Evolutionary conservation across 805 yeast genomes (phyloP).

Genomic region (Metschnikowia kofuensis): DNA sequence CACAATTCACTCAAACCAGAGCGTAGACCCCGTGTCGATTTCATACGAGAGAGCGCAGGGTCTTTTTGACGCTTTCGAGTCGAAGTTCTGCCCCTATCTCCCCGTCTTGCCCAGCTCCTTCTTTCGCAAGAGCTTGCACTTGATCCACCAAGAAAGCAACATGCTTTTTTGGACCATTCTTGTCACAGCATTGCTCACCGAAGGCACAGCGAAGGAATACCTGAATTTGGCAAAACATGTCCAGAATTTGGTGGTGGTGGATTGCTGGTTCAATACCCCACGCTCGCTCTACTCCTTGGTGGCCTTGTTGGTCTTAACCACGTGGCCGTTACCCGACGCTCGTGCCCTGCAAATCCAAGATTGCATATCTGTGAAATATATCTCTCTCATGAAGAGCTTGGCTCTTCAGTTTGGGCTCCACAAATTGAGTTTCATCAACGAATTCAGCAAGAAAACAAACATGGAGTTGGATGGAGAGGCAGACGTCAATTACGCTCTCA

Average conservation of each 20-base stretch:
- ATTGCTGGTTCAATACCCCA: slow-evolving; percentile 46
- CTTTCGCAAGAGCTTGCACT: slow-evolving; percentile 13
- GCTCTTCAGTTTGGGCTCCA: slow-evolving; percentile 44
- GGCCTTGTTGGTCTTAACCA: slow-evolving; percentile 40
- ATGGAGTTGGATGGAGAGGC: slow-evolving; percentile 23
- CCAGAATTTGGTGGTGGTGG: slow-evolving; percentile 36
- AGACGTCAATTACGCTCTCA: slow-evolving; percentile 31
- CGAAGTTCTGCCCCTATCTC: slow-evolving; percentile 10
- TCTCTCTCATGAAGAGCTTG: slow-evolving; percentile 38
- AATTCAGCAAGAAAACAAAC: slow-evolving; percentile 35
- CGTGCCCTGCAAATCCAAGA: slow-evolving; percentile 25
- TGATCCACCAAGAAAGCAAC: slow-evolving; percentile 27
- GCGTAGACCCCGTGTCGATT: slow-evolving; percentile 10
- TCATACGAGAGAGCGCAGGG: slow-evolving; percentile 10
- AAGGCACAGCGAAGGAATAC: slow-evolving; percentile 20
- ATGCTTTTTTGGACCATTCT: slow-evolving; percentile 42
- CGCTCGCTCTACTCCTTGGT: slow-evolving; percentile 39
- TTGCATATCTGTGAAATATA: slow-evolving; percentile 33
- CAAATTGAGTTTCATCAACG: slow-evolving; percentile 38
- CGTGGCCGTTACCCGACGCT: slow-evolving; percentile 42
- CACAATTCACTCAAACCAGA: slow-evolving; percentile 15
- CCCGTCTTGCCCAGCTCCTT: slow-evolving; percentile 17
- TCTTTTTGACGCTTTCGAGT: slow-evolving; percentile 10
- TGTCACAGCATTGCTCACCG: slow-evolving; percentile 31
- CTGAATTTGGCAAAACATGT: slow-evolving; percentile 29